phyloP scores from a whole-genome alignment of 2,329 filamentous ascomycete species.

The Sphaceloma murrayae region DNA sequence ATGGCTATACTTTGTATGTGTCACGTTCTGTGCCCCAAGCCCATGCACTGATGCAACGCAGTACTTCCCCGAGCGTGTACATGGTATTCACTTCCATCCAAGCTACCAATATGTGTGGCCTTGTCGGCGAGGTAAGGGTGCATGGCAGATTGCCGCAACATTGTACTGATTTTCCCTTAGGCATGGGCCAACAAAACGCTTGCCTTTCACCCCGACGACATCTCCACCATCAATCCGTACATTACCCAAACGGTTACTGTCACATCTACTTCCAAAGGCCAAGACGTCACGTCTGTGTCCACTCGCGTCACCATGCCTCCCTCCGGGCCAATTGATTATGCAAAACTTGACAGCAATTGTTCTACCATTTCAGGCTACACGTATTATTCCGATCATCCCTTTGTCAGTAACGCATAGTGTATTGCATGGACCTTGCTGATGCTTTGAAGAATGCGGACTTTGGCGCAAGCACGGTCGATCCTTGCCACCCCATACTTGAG shows the following conservation, averaged over 20 bases:
- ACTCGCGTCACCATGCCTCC: slow-evolving; percentile 16
- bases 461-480: not conserved
- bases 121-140: slow-evolving; percentile 14
- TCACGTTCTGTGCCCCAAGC: not conserved
- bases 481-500: slow-evolving; percentile 3
- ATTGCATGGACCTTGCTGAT: not conserved
- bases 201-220: slow-evolving; percentile 16
- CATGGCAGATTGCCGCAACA: not conserved
- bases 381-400: slow-evolving; percentile 18
- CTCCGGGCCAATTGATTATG: slow-evolving; percentile 5
- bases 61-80: slow-evolving; percentile 19
- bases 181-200: slow-evolving; percentile 17
- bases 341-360: slow-evolving; percentile 16
- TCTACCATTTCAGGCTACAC: slow-evolving; percentile 9
- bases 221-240: slow-evolving; percentile 17
- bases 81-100: slow-evolving; percentile 16
- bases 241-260: slow-evolving; percentile 12
- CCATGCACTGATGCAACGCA: not conserved
- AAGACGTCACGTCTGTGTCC: not conserved
- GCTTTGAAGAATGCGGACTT: not conserved
- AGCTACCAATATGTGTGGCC: slow-evolving; percentile 17
- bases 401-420: not conserved
- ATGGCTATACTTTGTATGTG: slow-evolving; percentile 17
- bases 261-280: not conserved
- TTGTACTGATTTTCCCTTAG: not conserved